Conservation (phyloP, 345 rosid genomes). For the Atalantia buxifolia region DNA sequence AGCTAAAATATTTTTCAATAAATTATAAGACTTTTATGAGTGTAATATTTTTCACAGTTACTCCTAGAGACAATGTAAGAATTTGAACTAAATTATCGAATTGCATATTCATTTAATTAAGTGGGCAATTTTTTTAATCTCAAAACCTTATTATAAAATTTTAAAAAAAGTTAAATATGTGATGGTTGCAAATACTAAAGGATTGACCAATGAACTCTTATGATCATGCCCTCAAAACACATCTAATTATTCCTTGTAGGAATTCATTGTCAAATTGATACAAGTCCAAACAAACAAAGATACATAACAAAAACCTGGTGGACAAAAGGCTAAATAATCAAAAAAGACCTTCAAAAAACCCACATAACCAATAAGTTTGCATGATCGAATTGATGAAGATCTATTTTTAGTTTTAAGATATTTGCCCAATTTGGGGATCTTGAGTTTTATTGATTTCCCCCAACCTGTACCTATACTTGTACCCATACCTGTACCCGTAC, state of each 20-base stretch:
- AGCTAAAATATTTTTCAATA: too few relatives aligned
- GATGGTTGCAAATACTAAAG: not conserved
- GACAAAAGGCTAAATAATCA: conserved; percentile 7
- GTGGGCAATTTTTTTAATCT: too few relatives aligned
- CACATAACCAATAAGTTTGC: conserved; percentile 40
- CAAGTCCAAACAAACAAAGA: not conserved
- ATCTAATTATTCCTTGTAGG: not conserved
- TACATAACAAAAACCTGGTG: not conserved
- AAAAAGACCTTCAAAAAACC: conserved; percentile 13
- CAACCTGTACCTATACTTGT: rapidly evolving
- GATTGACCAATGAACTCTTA: not conserved
- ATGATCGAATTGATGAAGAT: conserved; percentile 60
- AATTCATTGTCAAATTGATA: not conserved
- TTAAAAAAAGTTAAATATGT: not conserved
- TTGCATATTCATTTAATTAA: not conserved
- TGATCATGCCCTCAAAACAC: not conserved
- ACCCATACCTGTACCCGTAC: too few relatives aligned
- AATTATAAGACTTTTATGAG: too few relatives aligned
- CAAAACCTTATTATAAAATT: not conserved
- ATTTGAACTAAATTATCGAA: not conserved
- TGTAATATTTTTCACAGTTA: too few relatives aligned
- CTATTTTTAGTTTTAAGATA: conserved; percentile 63
- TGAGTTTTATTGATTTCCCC: too few relatives aligned
- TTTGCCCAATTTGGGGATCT: conserved; percentile 30
- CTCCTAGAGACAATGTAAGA: too few relatives aligned